Percentiles rank a stretch among this genome's conserved stretches.
Conservation (phyloP, 1,139 yeast species). For the Suhomyces chickasaworum region DNA sequence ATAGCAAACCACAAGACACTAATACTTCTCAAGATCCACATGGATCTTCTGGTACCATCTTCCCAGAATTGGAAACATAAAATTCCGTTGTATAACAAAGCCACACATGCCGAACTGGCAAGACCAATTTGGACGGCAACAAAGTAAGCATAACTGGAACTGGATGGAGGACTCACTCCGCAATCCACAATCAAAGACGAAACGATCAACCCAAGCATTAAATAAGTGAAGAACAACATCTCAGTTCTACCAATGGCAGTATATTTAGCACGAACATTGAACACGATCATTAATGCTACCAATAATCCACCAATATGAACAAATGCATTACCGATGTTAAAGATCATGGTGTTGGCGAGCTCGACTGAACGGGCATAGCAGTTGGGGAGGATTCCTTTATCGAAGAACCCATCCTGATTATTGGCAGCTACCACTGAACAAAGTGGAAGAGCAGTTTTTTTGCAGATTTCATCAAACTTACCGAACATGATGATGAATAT, state of each 20-base stretch:
- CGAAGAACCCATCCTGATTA: slow-evolving; percentile 30
- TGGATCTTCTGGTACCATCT: slow-evolving; percentile 75
- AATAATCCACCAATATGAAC: slow-evolving; percentile 75
- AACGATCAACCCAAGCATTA: slow-evolving; percentile 58
- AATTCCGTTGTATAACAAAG: slow-evolving; percentile 72
- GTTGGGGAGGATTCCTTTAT: slow-evolving; percentile 64
- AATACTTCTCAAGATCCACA: slow-evolving; percentile 55
- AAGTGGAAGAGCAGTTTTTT: slow-evolving; percentile 71
- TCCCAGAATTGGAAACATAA: slow-evolving; percentile 91
- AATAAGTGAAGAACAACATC: slow-evolving; percentile 72
- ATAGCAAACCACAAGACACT: slow-evolving; percentile 57
- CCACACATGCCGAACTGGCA: slow-evolving; percentile 68
- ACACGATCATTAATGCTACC: slow-evolving; percentile 69
- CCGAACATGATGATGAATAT: slow-evolving; percentile 79
- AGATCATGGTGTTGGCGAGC: slow-evolving; percentile 86
- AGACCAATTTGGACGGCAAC: slow-evolving; percentile 80
- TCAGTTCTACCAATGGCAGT: slow-evolving; percentile 94
- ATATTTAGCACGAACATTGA: slow-evolving; percentile 77
- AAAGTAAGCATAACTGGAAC: slow-evolving; percentile 73
- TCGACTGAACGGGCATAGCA: slow-evolving; percentile 89
- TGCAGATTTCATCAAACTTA: slow-evolving; percentile 67
- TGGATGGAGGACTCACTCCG: slow-evolving; percentile 89
- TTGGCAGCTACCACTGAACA: slow-evolving; percentile 64
- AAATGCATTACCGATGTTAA: slow-evolving; percentile 87
- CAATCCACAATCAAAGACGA: slow-evolving; percentile 80